These are phyloP conservation scores for Boletus vinaceobasis DNA, from an alignment of 768 basidiomycete genomes.

Conservation along the genomic window DNA sequence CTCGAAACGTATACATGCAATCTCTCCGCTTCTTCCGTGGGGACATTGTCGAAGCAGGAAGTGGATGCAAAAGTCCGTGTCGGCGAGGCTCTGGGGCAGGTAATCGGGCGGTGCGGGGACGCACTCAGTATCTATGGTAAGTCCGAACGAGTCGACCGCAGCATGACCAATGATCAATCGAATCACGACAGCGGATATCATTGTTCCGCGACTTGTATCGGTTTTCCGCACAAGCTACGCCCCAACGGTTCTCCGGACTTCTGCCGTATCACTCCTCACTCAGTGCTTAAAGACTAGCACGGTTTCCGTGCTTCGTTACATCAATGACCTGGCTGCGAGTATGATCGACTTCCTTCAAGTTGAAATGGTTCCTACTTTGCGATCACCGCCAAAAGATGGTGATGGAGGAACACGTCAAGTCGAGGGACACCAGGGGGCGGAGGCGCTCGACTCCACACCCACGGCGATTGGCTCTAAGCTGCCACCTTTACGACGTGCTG, in stretches of 20 bases:
- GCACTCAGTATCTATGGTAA: slow-evolving; percentile 67
- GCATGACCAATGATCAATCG: neutral
- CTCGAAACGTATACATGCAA: slow-evolving; percentile 65
- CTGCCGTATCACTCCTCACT: slow-evolving; percentile 67
- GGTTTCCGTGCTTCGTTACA: slow-evolving; percentile 60
- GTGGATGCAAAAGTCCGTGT: slow-evolving; percentile 72
- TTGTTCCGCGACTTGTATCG: slow-evolving; percentile 70
- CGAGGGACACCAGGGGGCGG: slow-evolving; percentile 9
- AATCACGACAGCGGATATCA: slow-evolving; percentile 52
- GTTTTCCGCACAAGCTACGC: slow-evolving; percentile 56
- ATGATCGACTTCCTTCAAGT: slow-evolving; percentile 78
- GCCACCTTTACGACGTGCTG: slow-evolving; percentile 80
- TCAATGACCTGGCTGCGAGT: slow-evolving; percentile 55
- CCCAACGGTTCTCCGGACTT: slow-evolving; percentile 72
- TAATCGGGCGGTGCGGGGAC: slow-evolving; percentile 70
- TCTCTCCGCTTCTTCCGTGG: slow-evolving; percentile 35
- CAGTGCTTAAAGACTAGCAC: slow-evolving; percentile 66
- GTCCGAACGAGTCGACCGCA: slow-evolving; percentile 12
- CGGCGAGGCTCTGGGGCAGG: slow-evolving; percentile 81
- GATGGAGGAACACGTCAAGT: slow-evolving; percentile 4
- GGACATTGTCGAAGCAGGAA: slow-evolving; percentile 51
- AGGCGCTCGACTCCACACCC: slow-evolving; percentile 52
- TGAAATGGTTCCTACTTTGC: slow-evolving; percentile 41
- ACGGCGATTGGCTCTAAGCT: slow-evolving; percentile 57
- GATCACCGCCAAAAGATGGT: slow-evolving; percentile 14